phyloP scores from a whole-genome alignment of 305 asterid genomes.

The Euphrasia arctica region DNA sequence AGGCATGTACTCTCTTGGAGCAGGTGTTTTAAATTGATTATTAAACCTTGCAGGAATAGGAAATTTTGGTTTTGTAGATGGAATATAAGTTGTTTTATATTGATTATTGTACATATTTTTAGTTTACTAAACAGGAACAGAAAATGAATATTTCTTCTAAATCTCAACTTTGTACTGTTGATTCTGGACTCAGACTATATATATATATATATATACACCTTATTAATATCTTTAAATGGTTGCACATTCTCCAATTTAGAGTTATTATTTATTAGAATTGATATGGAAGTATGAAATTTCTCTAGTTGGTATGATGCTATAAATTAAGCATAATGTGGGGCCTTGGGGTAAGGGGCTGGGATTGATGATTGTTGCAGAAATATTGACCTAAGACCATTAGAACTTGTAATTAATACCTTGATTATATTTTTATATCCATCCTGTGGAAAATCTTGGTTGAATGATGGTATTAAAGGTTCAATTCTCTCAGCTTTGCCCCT shows the following conservation, averaged over 20 bases:
- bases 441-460: conserved; percentile 1
- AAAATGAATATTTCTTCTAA: not conserved
- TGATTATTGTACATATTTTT: too few species aligned
- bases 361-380: not conserved
- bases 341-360: not conserved
- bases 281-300: not conserved
- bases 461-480: not conserved
- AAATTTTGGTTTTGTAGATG: not conserved
- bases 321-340: not conserved
- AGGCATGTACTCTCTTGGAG: too few species aligned
- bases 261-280: not conserved
- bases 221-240: not conserved
- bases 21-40: conserved; percentile 2
- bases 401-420: not conserved
- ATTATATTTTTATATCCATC: not conserved
- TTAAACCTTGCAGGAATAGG: conserved; percentile 3
- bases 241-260: not conserved
- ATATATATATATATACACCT: not conserved
- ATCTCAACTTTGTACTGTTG: conserved; percentile 4
- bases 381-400: not conserved
- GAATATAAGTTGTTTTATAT: too few species aligned
- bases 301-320: not conserved
- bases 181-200: not conserved
- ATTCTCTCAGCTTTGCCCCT: not conserved
- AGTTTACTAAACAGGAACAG: not conserved